A percentile compares a stretch with the other conserved stretches of the same genome.
These are phyloP conservation scores for Colletotrichum sp. DNA, from an alignment of 2,329 filamentous ascomycete genomes.

Conservation along the genomic window DNA sequence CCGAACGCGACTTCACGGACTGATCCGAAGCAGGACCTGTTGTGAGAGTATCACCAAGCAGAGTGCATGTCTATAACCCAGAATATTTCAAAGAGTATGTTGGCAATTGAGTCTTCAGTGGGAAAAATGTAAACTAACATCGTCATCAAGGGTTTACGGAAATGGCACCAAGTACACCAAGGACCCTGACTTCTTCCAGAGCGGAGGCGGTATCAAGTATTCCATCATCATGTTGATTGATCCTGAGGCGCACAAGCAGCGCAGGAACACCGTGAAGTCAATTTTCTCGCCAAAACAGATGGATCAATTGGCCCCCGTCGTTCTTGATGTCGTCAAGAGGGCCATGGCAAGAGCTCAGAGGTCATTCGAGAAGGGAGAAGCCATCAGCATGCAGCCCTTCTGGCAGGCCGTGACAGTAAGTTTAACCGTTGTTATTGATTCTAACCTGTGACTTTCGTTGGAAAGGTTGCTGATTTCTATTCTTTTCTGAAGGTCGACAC, in stretches of 20 bases:
- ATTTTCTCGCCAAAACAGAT: not conserved
- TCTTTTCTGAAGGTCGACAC: not conserved
- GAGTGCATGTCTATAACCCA: not conserved
- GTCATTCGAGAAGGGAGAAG: not conserved
- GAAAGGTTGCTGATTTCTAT: not conserved
- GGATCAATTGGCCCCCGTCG: not conserved
- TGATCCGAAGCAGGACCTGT: not conserved
- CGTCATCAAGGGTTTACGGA: not conserved
- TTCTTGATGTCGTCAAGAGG: not conserved
- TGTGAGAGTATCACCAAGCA: not conserved
- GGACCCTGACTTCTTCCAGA: slow-evolving; percentile 1
- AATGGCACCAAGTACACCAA: not conserved
- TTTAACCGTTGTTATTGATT: not conserved
- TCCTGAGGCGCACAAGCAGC: not conserved
- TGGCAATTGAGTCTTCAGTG: not conserved
- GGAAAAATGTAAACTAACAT: not conserved
- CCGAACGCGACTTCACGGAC: not conserved
- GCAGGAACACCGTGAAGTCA: not conserved
- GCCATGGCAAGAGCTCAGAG: not conserved
- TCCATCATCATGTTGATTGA: slow-evolving; percentile 11
- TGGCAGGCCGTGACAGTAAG: not conserved
- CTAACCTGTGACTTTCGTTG: fast-evolving
- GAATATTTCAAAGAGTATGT: not conserved
- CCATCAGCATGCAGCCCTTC: not conserved
- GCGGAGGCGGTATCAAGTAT: slow-evolving; percentile 3